A percentile compares a stretch with the other conserved stretches of the same genome.
phyloP scores from a whole-genome alignment of 164 flowering plant species.

The Stephania japonica region DNA sequence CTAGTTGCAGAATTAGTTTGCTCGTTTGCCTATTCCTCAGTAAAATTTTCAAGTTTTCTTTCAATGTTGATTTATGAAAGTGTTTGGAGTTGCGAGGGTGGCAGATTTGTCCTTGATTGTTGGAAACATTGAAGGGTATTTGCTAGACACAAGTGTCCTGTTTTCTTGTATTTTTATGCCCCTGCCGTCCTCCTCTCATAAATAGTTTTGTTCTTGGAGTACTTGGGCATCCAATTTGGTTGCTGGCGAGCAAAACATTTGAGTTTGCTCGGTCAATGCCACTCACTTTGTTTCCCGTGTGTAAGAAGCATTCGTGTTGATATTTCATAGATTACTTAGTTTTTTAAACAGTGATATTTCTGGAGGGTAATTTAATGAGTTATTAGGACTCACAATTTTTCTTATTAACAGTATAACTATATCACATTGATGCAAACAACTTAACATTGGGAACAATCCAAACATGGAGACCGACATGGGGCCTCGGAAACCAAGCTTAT shows the following conservation, averaged over 20 bases:
- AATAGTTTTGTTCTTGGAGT: neutral
- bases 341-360: no score
- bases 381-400: no score
- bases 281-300: no score
- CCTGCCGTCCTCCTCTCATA: neutral
- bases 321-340: no score
- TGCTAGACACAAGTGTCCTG: neutral
- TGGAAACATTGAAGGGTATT: neutral
- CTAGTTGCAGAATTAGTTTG: neutral
- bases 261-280: neutral
- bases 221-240: neutral
- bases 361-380: neutral
- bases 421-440: no score
- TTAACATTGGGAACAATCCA: no score
- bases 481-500: no score
- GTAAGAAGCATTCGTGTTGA: no score
- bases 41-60: no score
- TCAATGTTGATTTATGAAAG: neutral
- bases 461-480: no score
- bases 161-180: neutral
- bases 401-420: no score
- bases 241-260: neutral
- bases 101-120: slow-evolving; percentile 2
- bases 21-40: no score
- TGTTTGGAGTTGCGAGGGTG: neutral